These are phyloP conservation scores for Penicillium sp. DNA, from an alignment of 2,329 filamentous ascomycete genomes.

Conservation along the genomic window DNA sequence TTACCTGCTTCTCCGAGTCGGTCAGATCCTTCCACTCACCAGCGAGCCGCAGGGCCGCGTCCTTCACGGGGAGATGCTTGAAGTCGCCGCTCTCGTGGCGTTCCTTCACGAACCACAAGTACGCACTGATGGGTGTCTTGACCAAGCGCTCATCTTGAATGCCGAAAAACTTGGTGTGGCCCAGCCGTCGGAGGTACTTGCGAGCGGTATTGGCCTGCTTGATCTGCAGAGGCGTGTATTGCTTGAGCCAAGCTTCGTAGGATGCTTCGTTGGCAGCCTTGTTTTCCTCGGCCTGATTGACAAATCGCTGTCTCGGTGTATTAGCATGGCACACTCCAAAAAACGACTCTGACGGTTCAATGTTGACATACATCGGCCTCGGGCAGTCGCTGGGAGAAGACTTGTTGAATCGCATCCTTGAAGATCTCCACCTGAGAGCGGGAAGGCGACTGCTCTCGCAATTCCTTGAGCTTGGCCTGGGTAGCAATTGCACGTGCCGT, in stretches of 20 bases:
- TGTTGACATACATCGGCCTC: constrained; percentile 25
- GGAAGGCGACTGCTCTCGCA: neutral
- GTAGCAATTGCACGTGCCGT: constrained; percentile 27
- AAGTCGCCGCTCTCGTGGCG: constrained; percentile 53
- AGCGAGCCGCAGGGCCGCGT: constrained; percentile 30
- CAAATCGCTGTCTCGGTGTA: constrained; percentile 51
- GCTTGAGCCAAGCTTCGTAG: constrained; percentile 57
- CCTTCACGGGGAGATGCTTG: constrained; percentile 44
- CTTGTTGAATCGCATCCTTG: constrained; percentile 15
- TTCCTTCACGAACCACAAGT: constrained; percentile 48
- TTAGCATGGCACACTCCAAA: constrained; percentile 2
- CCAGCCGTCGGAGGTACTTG: constrained; percentile 29
- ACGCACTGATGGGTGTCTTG: constrained; percentile 46
- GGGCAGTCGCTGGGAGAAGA: constrained; percentile 17
- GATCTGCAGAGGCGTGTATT: constrained; percentile 60
- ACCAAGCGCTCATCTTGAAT: constrained; percentile 59
- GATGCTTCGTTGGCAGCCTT: constrained; percentile 46
- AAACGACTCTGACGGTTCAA: neutral
- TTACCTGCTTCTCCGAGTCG: constrained; percentile 40
- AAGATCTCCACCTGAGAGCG: constrained; percentile 19
- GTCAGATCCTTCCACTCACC: constrained; percentile 32
- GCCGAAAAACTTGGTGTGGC: constrained; percentile 14
- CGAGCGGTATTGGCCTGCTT: constrained; percentile 62
- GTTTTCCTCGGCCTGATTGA: constrained; percentile 52
- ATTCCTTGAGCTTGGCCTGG: constrained; percentile 20